A percentile compares a stretch with the other conserved stretches of the same genome.
phyloP scores from a whole-genome alignment of 2,329 filamentous ascomycete species.

The Diaporthe longicolla region DNA sequence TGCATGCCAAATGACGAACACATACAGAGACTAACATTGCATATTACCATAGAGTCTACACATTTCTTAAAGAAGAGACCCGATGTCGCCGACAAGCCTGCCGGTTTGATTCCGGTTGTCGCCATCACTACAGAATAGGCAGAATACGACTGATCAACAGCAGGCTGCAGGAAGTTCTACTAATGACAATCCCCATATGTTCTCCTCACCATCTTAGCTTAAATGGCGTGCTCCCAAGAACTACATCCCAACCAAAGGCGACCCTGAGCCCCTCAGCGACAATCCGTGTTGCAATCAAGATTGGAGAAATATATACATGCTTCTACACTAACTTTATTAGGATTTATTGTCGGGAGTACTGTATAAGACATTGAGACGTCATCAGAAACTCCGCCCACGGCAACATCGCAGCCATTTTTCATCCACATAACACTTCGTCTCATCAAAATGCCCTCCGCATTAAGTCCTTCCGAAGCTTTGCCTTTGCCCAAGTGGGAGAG shows the following conservation, averaged over 20 bases:
- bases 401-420: neutral
- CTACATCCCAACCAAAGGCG: neutral
- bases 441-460: conserved; percentile 37
- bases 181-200: neutral
- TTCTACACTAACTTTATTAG: neutral
- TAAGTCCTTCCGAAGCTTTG: conserved; percentile 38
- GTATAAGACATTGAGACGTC: neutral
- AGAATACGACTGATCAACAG: conserved; percentile 24
- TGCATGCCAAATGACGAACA: neutral
- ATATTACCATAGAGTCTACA: too few relatives aligned
- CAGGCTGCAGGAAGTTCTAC: conserved; percentile 28
- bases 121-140: neutral
- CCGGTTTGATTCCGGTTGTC: conserved; percentile 2
- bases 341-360: too few relatives aligned
- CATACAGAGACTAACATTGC: neutral
- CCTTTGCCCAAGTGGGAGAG: conserved; percentile 48
- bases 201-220: conserved; percentile 42
- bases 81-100: neutral
- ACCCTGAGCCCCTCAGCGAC: conserved; percentile 1
- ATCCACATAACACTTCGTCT: neutral
- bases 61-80: neutral
- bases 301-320: conserved; percentile 7
- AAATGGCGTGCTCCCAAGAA: conserved; percentile 38
- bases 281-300: neutral
- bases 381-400: neutral